A percentile compares a stretch with the other conserved stretches of the same genome.
Conservation (phyloP, 352 stramenopile genomes). For the Ochromonadaceae sp. region DNA sequence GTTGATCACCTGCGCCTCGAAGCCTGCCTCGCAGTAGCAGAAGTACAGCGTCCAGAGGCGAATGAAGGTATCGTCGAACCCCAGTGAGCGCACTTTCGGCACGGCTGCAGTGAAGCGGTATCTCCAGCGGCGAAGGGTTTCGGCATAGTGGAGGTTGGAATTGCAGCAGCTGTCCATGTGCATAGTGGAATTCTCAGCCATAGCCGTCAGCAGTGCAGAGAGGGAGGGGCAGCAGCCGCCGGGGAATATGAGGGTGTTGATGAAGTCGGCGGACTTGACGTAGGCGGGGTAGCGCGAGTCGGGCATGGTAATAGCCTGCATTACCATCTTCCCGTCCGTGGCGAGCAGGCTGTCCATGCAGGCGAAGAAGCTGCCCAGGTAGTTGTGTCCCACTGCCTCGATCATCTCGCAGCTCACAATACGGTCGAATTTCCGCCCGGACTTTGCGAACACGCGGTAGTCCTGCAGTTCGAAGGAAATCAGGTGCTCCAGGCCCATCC, state of each 20-base stretch:
- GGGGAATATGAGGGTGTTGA: conserved; percentile 63
- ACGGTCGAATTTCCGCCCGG: conserved; percentile 50
- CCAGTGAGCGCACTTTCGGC: conserved; percentile 12
- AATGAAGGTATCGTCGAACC: conserved; percentile 57
- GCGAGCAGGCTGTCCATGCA: conserved; percentile 35
- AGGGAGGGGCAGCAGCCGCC: conserved; percentile 45
- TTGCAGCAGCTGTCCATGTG: conserved; percentile 52
- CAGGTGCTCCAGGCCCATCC: conserved; percentile 40
- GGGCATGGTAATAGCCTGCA: conserved; percentile 62
- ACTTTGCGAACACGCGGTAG: conserved; percentile 47
- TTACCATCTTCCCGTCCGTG: conserved; percentile 47
- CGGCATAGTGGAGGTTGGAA: conserved; percentile 55
- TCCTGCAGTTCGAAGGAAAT: conserved; percentile 57
- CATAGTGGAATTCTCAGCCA: conserved; percentile 42
- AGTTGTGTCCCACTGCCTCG: conserved; percentile 57
- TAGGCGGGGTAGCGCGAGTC: conserved; percentile 56
- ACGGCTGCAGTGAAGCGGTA: conserved; percentile 46
- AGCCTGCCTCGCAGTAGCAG: conserved; percentile 57
- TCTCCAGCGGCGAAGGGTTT: conserved; percentile 53
- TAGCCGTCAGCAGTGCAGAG: conserved; percentile 46
- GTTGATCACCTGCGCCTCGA: conserved; percentile 31
- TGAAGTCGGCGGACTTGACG: conserved; percentile 51
- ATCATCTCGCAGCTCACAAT: conserved; percentile 68
- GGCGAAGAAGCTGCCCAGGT: conserved; percentile 35
- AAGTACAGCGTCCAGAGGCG: conserved; percentile 63